A percentile compares a stretch with the other conserved stretches of the same genome.
Evolutionary conservation across 2,329 filamentous ascomycete genomes (phyloP).

Genomic region (Colletotrichum higginsianum): DNA sequence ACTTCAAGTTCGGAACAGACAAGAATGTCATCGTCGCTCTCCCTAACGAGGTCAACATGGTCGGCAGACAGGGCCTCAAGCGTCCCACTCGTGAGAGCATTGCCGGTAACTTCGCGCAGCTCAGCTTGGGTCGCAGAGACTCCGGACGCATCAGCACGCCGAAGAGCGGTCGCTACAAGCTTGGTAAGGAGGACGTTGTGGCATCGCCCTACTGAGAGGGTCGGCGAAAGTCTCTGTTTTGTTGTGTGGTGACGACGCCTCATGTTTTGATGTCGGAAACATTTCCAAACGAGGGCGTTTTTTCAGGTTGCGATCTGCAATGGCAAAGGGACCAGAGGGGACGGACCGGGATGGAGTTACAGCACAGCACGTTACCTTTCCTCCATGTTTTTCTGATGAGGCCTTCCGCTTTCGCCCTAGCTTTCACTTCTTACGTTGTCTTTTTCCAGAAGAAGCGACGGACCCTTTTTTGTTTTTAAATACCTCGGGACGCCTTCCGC

Average conservation of each 20-base stretch:
- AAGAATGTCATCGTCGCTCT: conserved; percentile 98
- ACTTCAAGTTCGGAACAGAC: conserved; percentile 97
- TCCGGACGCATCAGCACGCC: conserved; percentile 67
- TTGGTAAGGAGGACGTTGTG: conserved; percentile 87
- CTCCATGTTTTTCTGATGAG: not conserved
- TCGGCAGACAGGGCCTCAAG: conserved; percentile 87
- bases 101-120: conserved; percentile 68
- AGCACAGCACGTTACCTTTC: conserved; percentile 14
- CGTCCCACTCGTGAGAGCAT: conserved; percentile 95
- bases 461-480: not conserved
- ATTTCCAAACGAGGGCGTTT: conserved; percentile 8
- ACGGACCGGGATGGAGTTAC: conserved; percentile 15
- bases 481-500: conserved; percentile 25
- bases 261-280: conserved; percentile 18
- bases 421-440: not conserved
- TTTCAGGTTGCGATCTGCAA: conserved; percentile 13
- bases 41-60: conserved; percentile 98
- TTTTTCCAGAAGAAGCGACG: conserved; percentile 2
- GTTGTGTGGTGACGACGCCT: conserved; percentile 6
- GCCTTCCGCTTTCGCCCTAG: conserved; percentile 4
- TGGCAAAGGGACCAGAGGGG: not conserved
- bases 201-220: conserved; percentile 71
- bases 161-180: conserved; percentile 76
- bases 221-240: not conserved
- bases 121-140: conserved; percentile 65